These are phyloP conservation scores for Ophiobolus disseminans DNA, from an alignment of 2,329 filamentous ascomycete genomes.

Conservation along the genomic window DNA sequence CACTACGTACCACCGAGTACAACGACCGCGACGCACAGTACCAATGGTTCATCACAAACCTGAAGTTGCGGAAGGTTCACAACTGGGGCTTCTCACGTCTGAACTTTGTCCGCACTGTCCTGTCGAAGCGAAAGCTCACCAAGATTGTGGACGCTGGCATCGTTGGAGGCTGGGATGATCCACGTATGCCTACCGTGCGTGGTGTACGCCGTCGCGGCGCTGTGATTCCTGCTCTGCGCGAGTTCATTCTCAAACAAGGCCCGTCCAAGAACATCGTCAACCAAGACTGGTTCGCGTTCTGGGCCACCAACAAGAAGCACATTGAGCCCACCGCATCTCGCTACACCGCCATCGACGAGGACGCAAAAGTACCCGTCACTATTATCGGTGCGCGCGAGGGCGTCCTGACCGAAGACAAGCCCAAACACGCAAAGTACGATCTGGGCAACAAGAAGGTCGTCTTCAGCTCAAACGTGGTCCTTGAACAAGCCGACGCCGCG, in stretches of 20 bases:
- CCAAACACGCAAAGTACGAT: slow-evolving; percentile 89
- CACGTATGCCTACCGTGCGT: slow-evolving; percentile 83
- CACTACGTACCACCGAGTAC: slow-evolving; percentile 84
- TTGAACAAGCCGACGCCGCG: slow-evolving; percentile 87
- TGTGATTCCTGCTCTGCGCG: slow-evolving; percentile 78
- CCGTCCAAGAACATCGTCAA: slow-evolving; percentile 83
- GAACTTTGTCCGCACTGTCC: slow-evolving; percentile 82
- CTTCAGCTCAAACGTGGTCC: slow-evolving; percentile 75
- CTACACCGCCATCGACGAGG: slow-evolving; percentile 67
- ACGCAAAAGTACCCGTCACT: slow-evolving; percentile 73
- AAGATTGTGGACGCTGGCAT: slow-evolving; percentile 79
- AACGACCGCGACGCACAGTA: slow-evolving; percentile 87
- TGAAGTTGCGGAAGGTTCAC: slow-evolving; percentile 77
- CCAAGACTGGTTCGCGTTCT: slow-evolving; percentile 78
- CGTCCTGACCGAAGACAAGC: slow-evolving; percentile 73
- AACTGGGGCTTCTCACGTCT: slow-evolving; percentile 87
- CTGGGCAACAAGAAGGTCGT: slow-evolving; percentile 86
- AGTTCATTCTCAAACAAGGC: slow-evolving; percentile 85
- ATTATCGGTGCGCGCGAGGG: slow-evolving; percentile 67
- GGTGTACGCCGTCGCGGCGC: slow-evolving; percentile 80
- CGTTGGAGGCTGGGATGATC: slow-evolving; percentile 87
- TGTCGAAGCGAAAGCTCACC: slow-evolving; percentile 86
- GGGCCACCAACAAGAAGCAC: slow-evolving; percentile 62
- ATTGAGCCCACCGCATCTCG: slow-evolving; percentile 58
- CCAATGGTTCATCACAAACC: slow-evolving; percentile 80